Base-by-base conservation (phyloP, 116 monocot genomes). In the Phalaenopsis hybrid region DNA sequence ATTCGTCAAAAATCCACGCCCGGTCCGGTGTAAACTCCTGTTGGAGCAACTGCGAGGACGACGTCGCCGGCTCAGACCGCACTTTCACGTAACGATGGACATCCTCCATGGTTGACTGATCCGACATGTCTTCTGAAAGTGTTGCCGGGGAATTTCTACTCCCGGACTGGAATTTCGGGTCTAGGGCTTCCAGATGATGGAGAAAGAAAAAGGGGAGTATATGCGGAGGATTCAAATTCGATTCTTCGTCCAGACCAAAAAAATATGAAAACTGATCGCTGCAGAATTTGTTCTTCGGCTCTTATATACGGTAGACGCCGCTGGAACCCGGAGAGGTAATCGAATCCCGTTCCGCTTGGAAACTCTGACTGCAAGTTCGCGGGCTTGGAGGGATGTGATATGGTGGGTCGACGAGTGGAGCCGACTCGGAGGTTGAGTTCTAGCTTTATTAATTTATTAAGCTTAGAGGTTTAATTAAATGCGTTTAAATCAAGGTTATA, bases 1-100 rank as follows among this genome's bases (percentile, higher is more conserved):
- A 77, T 76, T 90, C 92, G 12, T 88, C 85, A 75, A 92, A 92
- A 57, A 90, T 84, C 92, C 85, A 79, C 6, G 10, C 77, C 34
- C 28, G 67, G 58, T 86, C 86, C 28, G 82, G 10, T 65, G 13
- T 44, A 49, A 16, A 75, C 69, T 81, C 44, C 77, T 51, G 81
- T 79, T 83, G 81, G 44, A 81, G 81, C 78, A 75, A 86, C 75
- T 67, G 65, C 28, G 85, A 75, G 31, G 77, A 23, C 76, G 83
- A 41, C 44, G 78, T 28, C 78, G 81, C 57, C 83, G 89, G 86
- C 81, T 89, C 92, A 75, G 89, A 82, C 37, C 77, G 86, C 92
- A 92, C 83, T 90, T 85, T 90, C 20, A 86, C 85, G 85, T 92
- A 92, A 9, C 87, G 68, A 69, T 76, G 79, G 5, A 65, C 80